phyloP scores from a whole-genome alignment of 352 stramenopile species.

The Pelagophyceae sp. region DNA sequence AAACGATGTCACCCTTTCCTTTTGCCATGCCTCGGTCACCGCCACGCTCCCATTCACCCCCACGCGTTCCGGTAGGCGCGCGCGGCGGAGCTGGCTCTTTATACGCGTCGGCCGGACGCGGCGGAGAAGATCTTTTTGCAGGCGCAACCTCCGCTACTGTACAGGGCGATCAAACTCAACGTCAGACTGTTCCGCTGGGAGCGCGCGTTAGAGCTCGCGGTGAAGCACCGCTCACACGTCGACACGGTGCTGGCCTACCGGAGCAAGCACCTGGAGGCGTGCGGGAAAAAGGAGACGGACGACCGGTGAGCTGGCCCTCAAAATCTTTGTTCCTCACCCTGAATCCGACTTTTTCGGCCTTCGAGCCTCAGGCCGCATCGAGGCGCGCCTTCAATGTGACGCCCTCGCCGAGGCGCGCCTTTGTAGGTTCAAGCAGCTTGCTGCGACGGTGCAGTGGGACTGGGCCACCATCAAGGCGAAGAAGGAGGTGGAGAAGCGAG shows the following conservation, averaged over 20 bases:
- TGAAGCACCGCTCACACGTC: conserved; percentile 76
- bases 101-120: conserved; percentile 65
- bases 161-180: conserved; percentile 86
- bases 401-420: too few species aligned
- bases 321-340: too few species aligned
- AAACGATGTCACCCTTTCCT: neutral
- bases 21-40: neutral
- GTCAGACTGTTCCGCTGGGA: conserved; percentile 74
- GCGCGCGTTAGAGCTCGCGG: conserved; percentile 67
- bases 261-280: conserved; percentile 64
- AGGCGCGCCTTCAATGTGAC: too few species aligned
- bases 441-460: conserved; percentile 67
- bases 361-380: too few species aligned
- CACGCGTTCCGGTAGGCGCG: conserved; percentile 9
- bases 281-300: conserved; percentile 60
- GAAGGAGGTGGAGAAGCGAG: conserved; percentile 70
- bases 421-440: conserved; percentile 65
- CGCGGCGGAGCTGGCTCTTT: conserved; percentile 41
- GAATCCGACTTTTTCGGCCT: too few species aligned
- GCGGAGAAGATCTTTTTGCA: conserved; percentile 75
- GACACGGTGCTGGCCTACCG: conserved; percentile 77
- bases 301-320: too few species aligned
- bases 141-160: conserved; percentile 63
- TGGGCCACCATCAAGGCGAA: conserved; percentile 76
- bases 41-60: too few species aligned